Evolutionary conservation across 352 stramenopile genomes (phyloP).

Genomic region (Thalassiosira mediterranea): DNA sequence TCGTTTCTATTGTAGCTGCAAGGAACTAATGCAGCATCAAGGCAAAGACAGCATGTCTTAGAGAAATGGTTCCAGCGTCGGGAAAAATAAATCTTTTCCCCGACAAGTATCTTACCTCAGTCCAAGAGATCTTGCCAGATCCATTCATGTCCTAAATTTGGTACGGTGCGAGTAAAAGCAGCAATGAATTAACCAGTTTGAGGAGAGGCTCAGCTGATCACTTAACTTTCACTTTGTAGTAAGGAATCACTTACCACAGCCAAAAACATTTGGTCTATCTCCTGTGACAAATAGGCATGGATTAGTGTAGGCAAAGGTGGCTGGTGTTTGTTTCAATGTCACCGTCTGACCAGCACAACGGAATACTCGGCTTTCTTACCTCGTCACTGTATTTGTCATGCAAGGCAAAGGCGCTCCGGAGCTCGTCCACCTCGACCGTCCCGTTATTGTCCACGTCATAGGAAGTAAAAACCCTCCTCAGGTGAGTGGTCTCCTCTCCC

Average conservation of each 20-base stretch:
- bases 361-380: neutral
- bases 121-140: slow-evolving; percentile 88
- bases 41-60: neutral
- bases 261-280: slow-evolving; percentile 54
- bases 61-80: too few species aligned
- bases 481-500: slow-evolving; percentile 46
- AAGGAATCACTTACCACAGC: slow-evolving; percentile 27
- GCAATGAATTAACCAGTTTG: too few species aligned
- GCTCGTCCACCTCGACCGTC: slow-evolving; percentile 54
- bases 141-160: slow-evolving; percentile 85
- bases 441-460: slow-evolving; percentile 62
- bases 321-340: neutral
- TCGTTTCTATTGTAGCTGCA: slow-evolving; percentile 88
- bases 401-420: slow-evolving; percentile 40
- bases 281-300: too few species aligned
- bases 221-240: neutral
- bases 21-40: slow-evolving; percentile 76
- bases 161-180: too few species aligned
- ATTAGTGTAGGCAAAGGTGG: too few species aligned
- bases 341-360: neutral
- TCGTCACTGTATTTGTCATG: slow-evolving; percentile 47
- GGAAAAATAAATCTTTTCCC: too few species aligned
- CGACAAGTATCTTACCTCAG: too few species aligned
- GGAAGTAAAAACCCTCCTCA: slow-evolving; percentile 56
- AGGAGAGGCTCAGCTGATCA: too few species aligned